phyloP scores from a whole-genome alignment of 352 stramenopile genomes.

The Globisporangium mamillatum region DNA sequence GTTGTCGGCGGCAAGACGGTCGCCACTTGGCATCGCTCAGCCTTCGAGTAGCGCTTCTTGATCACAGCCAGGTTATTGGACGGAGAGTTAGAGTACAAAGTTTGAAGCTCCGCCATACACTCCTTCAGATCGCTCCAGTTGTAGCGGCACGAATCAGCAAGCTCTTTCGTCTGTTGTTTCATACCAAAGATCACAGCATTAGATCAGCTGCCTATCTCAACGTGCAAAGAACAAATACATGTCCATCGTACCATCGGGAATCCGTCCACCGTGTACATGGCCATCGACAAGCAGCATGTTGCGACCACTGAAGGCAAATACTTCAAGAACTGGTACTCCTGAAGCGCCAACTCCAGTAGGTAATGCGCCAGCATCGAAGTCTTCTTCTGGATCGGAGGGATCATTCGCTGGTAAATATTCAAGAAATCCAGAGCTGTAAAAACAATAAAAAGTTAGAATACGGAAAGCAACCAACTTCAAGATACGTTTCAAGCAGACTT shows the following conservation, averaged over 20 bases:
- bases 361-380: conserved; percentile 89
- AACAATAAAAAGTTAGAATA: conserved; percentile 6
- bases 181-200: neutral
- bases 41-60: conserved; percentile 88
- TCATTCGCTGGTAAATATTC: conserved; percentile 89
- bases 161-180: conserved; percentile 59
- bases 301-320: conserved; percentile 84
- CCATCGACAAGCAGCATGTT: conserved; percentile 81
- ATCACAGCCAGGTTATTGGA: conserved; percentile 84
- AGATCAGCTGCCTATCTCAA: neutral
- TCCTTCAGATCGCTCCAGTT: conserved; percentile 74
- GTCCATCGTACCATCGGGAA: conserved; percentile 58
- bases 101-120: conserved; percentile 81
- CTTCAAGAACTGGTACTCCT: conserved; percentile 88
- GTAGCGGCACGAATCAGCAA: conserved; percentile 80
- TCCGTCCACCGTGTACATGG: conserved; percentile 81
- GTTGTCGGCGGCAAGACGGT: conserved; percentile 61
- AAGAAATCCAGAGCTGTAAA: conserved; percentile 80
- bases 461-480: conserved; percentile 3
- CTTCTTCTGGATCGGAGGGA: conserved; percentile 79
- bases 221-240: neutral
- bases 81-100: conserved; percentile 75
- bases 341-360: conserved; percentile 80
- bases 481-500: conserved; percentile 20
- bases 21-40: conserved; percentile 77